A percentile compares a stretch with the other conserved stretches of the same genome.
Evolutionary conservation across 208 protist genomes (phyloP).

Genomic region (Trypanosoma melophagium): DNA sequence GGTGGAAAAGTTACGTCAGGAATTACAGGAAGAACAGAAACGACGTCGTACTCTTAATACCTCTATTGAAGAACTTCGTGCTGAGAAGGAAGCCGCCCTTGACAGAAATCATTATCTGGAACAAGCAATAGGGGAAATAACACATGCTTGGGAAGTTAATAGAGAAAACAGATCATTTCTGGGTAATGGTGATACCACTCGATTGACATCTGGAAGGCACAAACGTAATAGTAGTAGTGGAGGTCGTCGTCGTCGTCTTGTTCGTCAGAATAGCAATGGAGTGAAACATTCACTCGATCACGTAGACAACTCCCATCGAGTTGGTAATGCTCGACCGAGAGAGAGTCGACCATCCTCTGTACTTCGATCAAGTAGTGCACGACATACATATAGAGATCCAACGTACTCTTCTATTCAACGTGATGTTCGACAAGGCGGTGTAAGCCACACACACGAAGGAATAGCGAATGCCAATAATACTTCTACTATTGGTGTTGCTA

Average conservation of each 20-base stretch:
- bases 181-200: slow-evolving; percentile 4
- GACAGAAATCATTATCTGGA: slow-evolving; percentile 73
- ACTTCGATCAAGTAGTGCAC: slow-evolving; percentile 12
- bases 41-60: slow-evolving; percentile 42
- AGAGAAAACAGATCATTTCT: slow-evolving; percentile 5
- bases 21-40: slow-evolving; percentile 60
- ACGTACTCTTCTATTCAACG: slow-evolving; percentile 85
- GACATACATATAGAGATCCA: slow-evolving; percentile 68
- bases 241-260: background rate
- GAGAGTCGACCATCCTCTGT: slow-evolving; percentile 16
- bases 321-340: background rate
- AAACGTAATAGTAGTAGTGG: background rate
- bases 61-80: slow-evolving; percentile 57
- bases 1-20: slow-evolving; percentile 52
- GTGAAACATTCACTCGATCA: background rate
- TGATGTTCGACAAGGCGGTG: slow-evolving; percentile 56
- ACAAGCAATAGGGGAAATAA: slow-evolving; percentile 56
- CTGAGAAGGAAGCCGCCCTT: slow-evolving; percentile 57
- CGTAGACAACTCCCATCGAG: slow-evolving; percentile 3
- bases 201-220: slow-evolving; percentile 9
- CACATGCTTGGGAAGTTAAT: background rate
- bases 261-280: background rate
- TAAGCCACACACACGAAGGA: background rate
- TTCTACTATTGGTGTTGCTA: too few relatives aligned
- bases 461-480: background rate